Conservation (phyloP, 345 rosid genomes). For the Punica granatum region DNA sequence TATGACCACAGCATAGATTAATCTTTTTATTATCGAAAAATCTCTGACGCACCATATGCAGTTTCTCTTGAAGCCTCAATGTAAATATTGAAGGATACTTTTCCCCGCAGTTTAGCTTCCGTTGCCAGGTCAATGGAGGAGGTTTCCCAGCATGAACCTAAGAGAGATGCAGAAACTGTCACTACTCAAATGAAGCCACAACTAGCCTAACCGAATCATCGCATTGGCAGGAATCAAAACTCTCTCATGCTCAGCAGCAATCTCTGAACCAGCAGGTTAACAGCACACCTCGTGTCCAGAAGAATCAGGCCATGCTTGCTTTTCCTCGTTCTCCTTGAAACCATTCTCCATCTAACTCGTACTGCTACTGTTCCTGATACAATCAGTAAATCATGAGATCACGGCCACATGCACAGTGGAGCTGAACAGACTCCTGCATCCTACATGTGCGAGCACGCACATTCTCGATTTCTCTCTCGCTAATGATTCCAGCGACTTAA, state of each 20-base stretch:
- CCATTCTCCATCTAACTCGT: constrained; percentile 14
- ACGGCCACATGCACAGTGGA: neutral
- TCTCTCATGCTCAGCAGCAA: neutral
- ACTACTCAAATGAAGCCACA: neutral
- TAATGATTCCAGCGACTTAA: neutral
- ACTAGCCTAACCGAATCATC: neutral
- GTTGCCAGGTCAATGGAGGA: constrained; percentile 51
- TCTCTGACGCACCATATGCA: constrained; percentile 40
- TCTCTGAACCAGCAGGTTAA: neutral
- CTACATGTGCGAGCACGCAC: neutral
- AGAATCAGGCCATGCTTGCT: neutral
- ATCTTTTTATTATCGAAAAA: no score
- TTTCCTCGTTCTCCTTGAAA: constrained; percentile 11
- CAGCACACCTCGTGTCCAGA: constrained; percentile 17
- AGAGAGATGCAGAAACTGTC: neutral
- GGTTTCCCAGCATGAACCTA: constrained; percentile 38
- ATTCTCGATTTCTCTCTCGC: neutral
- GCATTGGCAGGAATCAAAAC: neutral
- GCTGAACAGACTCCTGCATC: neutral
- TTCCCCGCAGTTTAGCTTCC: constrained; percentile 29
- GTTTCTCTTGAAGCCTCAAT: constrained; percentile 30
- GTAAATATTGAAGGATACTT: constrained; percentile 31
- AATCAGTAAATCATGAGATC: neutral
- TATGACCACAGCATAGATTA: neutral
- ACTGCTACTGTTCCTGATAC: neutral